phyloP scores from a whole-genome alignment of 495 filamentous ascomycete species.

The Neurospora sublineolata region DNA sequence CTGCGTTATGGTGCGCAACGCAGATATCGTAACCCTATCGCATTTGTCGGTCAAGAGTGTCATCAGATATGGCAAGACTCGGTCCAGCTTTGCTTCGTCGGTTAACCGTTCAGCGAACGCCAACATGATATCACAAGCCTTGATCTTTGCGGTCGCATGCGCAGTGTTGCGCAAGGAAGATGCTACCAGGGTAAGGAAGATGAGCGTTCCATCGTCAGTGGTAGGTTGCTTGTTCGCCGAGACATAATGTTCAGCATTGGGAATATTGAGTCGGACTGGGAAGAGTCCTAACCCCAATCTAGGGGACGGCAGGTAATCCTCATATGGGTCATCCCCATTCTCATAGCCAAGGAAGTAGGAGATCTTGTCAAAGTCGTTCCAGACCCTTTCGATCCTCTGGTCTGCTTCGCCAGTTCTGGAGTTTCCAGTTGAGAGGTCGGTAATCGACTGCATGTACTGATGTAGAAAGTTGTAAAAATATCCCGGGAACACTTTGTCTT shows the following conservation, averaged over 20 bases:
- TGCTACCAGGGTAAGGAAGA: constrained; percentile 80
- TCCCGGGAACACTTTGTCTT: constrained; percentile 79
- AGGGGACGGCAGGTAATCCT: constrained; percentile 24
- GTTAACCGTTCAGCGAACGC: constrained; percentile 86
- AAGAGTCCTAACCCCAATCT: constrained; percentile 40
- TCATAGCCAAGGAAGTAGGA: constrained; percentile 79
- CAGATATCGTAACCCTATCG: constrained; percentile 73
- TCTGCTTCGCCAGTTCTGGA: constrained; percentile 60
- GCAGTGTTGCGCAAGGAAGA: constrained; percentile 82
- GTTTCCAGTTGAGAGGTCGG: constrained; percentile 80
- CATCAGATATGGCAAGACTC: constrained; percentile 83
- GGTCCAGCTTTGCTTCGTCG: constrained; percentile 93
- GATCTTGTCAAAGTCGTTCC: constrained; percentile 94
- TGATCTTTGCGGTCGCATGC: constrained; percentile 71
- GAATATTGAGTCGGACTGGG: constrained; percentile 81
- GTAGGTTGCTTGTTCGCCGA: constrained; percentile 31
- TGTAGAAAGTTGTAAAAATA: constrained; percentile 97
- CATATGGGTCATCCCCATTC: constrained; percentile 26
- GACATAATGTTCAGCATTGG: constrained; percentile 61
- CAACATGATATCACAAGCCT: constrained; percentile 85
- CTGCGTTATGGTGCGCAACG: constrained; percentile 76
- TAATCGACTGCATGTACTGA: constrained; percentile 92
- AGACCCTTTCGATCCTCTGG: constrained; percentile 85
- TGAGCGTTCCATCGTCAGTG: constrained; percentile 81
- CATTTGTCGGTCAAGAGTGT: constrained; percentile 66